A percentile compares a stretch with the other conserved stretches of the same genome.
Conservation (phyloP, 2,329 filamentous ascomycete species). For the Phaeoacremonium minimum region DNA sequence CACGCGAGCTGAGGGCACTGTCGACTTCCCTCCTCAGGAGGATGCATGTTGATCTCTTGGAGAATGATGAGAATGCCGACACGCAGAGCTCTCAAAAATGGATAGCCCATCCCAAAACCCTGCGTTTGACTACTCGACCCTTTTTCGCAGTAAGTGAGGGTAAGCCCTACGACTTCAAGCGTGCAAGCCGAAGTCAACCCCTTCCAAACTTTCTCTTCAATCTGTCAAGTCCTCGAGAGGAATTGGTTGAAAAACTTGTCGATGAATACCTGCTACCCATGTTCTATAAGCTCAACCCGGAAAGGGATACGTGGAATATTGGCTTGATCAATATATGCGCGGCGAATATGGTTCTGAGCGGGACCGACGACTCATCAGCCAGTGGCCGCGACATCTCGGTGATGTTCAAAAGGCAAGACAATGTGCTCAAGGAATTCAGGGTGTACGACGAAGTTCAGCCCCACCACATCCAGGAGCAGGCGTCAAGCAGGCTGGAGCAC, state of each 20-base stretch:
- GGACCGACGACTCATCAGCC: conserved; percentile 43
- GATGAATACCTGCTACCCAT: conserved; percentile 64
- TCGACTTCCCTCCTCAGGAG: conserved; percentile 67
- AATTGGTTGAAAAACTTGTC: conserved; percentile 64
- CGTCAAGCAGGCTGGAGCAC: conserved; percentile 7
- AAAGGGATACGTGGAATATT: conserved; percentile 68
- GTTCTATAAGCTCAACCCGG: conserved; percentile 69
- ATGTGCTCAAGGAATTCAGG: conserved; percentile 63
- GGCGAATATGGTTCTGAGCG: conserved; percentile 70
- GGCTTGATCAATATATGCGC: conserved; percentile 84
- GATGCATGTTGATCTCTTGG: conserved; percentile 73
- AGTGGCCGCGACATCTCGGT: conserved; percentile 71
- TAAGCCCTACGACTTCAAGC: conserved; percentile 55
- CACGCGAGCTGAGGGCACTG: conserved; percentile 64
- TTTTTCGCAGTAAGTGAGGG: conserved; percentile 23
- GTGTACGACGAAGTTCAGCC: conserved; percentile 37
- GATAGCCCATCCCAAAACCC: conserved; percentile 75
- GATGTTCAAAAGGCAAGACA: conserved; percentile 78
- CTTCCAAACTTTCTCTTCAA: conserved; percentile 73
- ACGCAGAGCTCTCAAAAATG: conserved; percentile 36
- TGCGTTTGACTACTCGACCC: conserved; percentile 76
- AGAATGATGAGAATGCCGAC: conserved; percentile 24
- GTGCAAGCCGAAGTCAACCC: conserved; percentile 71
- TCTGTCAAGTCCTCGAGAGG: conserved; percentile 41
- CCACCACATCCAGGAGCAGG: conserved; percentile 8